A percentile compares a stretch with the other conserved stretches of the same genome.
Conservation (phyloP, 2,329 filamentous ascomycete genomes). For the Scolecobasidium constrictum region DNA sequence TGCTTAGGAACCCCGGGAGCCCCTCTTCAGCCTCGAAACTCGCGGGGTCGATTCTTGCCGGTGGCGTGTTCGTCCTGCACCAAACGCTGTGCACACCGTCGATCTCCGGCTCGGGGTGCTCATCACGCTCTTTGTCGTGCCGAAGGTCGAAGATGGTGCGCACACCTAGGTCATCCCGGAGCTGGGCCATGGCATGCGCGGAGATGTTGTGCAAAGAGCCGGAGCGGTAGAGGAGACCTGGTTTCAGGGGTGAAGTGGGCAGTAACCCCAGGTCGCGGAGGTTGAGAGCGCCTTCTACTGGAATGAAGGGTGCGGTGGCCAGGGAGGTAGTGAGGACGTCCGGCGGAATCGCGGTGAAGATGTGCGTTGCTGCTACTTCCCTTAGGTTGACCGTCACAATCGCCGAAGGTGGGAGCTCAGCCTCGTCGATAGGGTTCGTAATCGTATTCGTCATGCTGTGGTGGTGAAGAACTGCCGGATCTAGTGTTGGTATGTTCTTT, state of each 20-base stretch:
- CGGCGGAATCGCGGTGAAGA: neutral
- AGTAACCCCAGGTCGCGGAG: constrained; percentile 13
- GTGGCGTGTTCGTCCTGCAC: constrained; percentile 2
- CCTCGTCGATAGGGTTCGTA: too few relatives aligned
- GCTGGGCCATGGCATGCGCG: neutral
- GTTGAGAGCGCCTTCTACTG: constrained; percentile 13
- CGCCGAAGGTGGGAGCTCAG: too few relatives aligned
- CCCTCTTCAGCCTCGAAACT: constrained; percentile 10
- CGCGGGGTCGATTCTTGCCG: constrained; percentile 4
- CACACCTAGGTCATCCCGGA: constrained; percentile 10
- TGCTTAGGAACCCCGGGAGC: constrained; percentile 12
- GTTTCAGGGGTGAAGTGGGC: constrained; percentile 7
- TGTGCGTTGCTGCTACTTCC: neutral
- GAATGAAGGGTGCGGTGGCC: constrained; percentile 11
- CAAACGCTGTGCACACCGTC: constrained; percentile 11
- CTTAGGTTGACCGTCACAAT: neutral
- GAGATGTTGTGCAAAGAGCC: constrained; percentile 9
- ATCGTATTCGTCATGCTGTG: too few relatives aligned
- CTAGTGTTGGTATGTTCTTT: too few relatives aligned
- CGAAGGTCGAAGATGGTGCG: constrained; percentile 13
- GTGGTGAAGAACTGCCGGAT: too few relatives aligned
- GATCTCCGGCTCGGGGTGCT: constrained; percentile 8
- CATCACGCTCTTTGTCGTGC: constrained; percentile 7
- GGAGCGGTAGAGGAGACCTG: constrained; percentile 12
- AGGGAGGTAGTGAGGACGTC: neutral